Percentiles rank a stretch among this genome's conserved stretches.
These are phyloP conservation scores for Sporormia fimetaria DNA, from an alignment of 495 filamentous ascomycete species.

Conservation along the genomic window DNA sequence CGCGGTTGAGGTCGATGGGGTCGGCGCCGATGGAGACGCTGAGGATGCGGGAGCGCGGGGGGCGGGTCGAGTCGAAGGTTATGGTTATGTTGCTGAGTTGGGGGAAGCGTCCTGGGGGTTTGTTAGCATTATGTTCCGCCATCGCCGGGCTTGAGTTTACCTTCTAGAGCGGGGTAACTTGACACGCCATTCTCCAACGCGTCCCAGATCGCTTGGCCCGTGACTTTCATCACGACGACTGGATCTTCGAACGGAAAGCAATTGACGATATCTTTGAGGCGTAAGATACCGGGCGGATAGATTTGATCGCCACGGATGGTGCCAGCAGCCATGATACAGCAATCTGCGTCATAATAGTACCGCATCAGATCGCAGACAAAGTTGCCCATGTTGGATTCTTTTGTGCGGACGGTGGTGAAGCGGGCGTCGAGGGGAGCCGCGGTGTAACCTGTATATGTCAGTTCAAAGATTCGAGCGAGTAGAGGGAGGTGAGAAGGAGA, in stretches of 20 bases:
- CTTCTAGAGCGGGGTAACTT: slow-evolving; percentile 71
- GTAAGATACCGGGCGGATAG: slow-evolving; percentile 66
- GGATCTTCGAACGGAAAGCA: slow-evolving; percentile 86
- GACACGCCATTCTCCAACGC: slow-evolving; percentile 76
- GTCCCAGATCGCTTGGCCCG: slow-evolving; percentile 53
- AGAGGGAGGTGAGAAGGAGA: background rate
- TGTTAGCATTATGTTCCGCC: background rate
- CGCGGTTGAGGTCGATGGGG: slow-evolving; percentile 40
- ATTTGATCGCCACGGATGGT: slow-evolving; percentile 88
- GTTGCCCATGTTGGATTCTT: slow-evolving; percentile 77
- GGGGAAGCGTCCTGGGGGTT: slow-evolving; percentile 45
- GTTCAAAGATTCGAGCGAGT: background rate
- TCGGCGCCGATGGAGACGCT: slow-evolving; percentile 48
- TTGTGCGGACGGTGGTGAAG: slow-evolving; percentile 65
- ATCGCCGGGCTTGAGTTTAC: slow-evolving; percentile 22
- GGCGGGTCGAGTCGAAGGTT: slow-evolving; percentile 49
- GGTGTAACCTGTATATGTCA: slow-evolving; percentile 47
- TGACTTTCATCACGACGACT: slow-evolving; percentile 60
- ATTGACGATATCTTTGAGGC: slow-evolving; percentile 56
- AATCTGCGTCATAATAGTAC: slow-evolving; percentile 66
- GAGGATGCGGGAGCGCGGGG: slow-evolving; percentile 49
- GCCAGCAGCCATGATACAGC: slow-evolving; percentile 71
- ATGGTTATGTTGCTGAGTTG: slow-evolving; percentile 76
- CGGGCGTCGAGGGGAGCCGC: slow-evolving; percentile 68
- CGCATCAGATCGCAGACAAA: slow-evolving; percentile 88